Evolutionary conservation across 306 rosid genomes (phyloP).

Genomic region (Quercus mongolica): DNA sequence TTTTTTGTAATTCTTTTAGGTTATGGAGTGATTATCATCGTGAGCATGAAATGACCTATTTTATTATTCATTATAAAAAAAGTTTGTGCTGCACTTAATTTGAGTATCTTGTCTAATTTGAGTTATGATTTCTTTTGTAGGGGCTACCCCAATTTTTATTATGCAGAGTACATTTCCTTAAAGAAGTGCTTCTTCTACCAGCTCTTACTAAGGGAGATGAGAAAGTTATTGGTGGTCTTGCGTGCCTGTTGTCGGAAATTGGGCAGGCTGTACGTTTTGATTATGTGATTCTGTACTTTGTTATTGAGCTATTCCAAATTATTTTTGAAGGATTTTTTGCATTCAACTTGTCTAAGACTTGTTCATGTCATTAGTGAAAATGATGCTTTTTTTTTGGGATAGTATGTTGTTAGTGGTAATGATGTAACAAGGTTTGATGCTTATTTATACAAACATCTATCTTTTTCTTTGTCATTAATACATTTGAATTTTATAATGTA

Average conservation of each 20-base stretch:
- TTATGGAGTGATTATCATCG: no score
- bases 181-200: constrained; percentile 81
- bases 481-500: constrained; percentile 23
- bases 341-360: neutral
- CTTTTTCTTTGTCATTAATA: constrained; percentile 22
- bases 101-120: constrained; percentile 20
- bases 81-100: neutral
- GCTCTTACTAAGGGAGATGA: constrained; percentile 76
- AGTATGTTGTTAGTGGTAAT: neutral
- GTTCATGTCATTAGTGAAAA: neutral
- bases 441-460: neutral
- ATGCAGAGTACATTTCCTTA: constrained; percentile 78
- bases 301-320: neutral
- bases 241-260: constrained; percentile 88
- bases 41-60: no score
- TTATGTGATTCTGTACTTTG: neutral
- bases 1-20: no score
- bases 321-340: neutral
- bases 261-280: constrained; percentile 87
- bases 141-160: constrained; percentile 87
- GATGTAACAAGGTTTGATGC: neutral
- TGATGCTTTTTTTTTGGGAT: no score
- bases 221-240: constrained; percentile 82
- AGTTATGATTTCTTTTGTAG: constrained; percentile 50
- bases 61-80: no score